Conservation (phyloP, 2,329 filamentous ascomycete genomes). For the Sclerotinia nivalis region DNA sequence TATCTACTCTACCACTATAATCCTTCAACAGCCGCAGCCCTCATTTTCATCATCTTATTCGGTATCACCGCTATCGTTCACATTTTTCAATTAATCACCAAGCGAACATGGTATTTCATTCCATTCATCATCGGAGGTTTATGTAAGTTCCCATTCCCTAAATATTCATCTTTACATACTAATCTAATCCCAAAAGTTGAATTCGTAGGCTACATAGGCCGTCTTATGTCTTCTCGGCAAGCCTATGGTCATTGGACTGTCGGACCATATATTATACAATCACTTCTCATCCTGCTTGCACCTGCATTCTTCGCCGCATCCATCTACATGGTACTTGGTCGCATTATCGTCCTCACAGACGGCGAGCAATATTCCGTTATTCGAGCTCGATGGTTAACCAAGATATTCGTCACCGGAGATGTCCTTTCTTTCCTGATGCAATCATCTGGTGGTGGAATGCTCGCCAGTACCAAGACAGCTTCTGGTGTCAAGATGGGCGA, state of each 20-base stretch:
- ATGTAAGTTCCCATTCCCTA: neutral
- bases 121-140: conserved; percentile 39
- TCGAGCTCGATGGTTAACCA: conserved; percentile 43
- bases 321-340: conserved; percentile 47
- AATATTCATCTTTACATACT: neutral
- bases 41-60: conserved; percentile 29
- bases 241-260: conserved; percentile 34
- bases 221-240: conserved; percentile 32
- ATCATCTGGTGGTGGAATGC: conserved; percentile 33
- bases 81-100: conserved; percentile 26
- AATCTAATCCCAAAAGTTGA: conserved; percentile 44
- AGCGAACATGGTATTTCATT: conserved; percentile 37
- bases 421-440: conserved; percentile 49
- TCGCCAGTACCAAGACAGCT: conserved; percentile 27
- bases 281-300: conserved; percentile 44
- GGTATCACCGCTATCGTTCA: conserved; percentile 25
- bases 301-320: conserved; percentile 46
- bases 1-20: conserved; percentile 28
- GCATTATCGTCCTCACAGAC: conserved; percentile 43
- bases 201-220: conserved; percentile 43
- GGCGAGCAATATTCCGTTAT: conserved; percentile 44
- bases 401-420: conserved; percentile 50
- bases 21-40: conserved; percentile 28
- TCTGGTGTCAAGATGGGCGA: conserved; percentile 39
- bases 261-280: conserved; percentile 43